A percentile compares a stretch with the other conserved stretches of the same genome.
These are phyloP conservation scores for Pilaira anomala DNA, from an alignment of 192 early-diverging fungal genomes.

Conservation along the genomic window DNA sequence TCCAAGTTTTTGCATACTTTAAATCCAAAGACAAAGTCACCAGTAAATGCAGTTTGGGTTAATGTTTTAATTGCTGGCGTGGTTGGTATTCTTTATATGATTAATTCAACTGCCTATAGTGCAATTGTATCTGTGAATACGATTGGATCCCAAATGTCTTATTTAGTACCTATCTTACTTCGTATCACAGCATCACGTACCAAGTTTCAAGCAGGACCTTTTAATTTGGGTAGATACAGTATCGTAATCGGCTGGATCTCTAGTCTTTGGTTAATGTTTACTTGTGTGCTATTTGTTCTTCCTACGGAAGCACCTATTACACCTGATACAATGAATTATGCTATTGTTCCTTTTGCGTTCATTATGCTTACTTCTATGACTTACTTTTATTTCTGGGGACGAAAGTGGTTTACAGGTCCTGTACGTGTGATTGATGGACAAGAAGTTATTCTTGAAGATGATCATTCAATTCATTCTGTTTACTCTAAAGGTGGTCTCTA, in stretches of 20 bases:
- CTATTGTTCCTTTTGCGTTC: conserved; percentile 42
- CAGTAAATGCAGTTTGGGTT: conserved; percentile 51
- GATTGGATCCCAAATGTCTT: conserved; percentile 49
- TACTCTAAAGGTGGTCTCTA: no score
- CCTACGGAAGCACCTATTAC: conserved; percentile 42
- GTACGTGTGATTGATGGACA: conserved; percentile 29
- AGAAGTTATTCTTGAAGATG: conserved; percentile 31
- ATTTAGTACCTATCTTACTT: conserved; percentile 47
- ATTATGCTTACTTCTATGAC: conserved; percentile 43
- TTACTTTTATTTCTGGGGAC: conserved; percentile 50
- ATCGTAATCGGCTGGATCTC: conserved; percentile 37
- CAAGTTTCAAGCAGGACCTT: conserved; percentile 46
- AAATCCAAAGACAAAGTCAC: conserved; percentile 39
- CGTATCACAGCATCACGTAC: conserved; percentile 42
- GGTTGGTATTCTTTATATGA: conserved; percentile 48
- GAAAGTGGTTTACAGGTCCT: conserved; percentile 51
- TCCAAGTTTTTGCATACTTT: conserved; percentile 45
- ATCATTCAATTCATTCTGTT: not conserved
- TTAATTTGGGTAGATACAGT: conserved; percentile 42
- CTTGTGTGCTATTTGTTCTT: conserved; percentile 37
- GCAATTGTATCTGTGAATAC: conserved; percentile 58
- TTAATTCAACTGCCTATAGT: conserved; percentile 44
- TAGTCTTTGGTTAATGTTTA: conserved; percentile 41
- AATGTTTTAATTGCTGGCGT: conserved; percentile 48
- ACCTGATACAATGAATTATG: conserved; percentile 48